Percentiles rank a stretch among this genome's conserved stretches.
phyloP scores from a whole-genome alignment of 176 grass and related monocot species.

The Tillandsia fasciculata region DNA sequence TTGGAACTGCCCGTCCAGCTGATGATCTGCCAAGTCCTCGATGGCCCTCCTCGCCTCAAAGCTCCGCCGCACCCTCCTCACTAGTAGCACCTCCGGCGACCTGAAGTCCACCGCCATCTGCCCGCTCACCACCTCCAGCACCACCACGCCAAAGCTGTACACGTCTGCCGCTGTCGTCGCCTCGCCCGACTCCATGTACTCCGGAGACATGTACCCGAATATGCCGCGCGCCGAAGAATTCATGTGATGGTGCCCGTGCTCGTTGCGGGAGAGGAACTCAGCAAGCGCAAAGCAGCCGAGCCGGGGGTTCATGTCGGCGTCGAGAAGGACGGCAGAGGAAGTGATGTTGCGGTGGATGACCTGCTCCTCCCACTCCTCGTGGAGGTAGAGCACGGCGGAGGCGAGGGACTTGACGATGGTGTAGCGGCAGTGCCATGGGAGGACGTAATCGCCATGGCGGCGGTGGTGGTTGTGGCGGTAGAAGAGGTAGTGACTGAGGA shows the following conservation, averaged over 20 bases:
- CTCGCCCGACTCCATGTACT: constrained; percentile 69
- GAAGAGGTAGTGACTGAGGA: constrained; percentile 61
- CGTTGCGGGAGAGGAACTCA: constrained; percentile 79
- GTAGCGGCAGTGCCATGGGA: constrained; percentile 71
- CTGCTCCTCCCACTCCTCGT: constrained; percentile 95
- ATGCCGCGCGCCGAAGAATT: constrained; percentile 47
- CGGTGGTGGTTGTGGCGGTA: neutral
- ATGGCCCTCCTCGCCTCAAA: constrained; percentile 22
- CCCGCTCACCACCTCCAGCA: constrained; percentile 68
- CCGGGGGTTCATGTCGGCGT: constrained; percentile 55
- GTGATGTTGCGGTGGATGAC: constrained; percentile 94
- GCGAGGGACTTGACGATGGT: constrained; percentile 68
- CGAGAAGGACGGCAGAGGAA: constrained; percentile 68
- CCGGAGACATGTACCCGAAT: constrained; percentile 88
- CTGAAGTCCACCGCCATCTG: constrained; percentile 55
- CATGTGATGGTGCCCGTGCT: constrained; percentile 29
- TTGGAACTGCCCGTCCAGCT: constrained; percentile 35
- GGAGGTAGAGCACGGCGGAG: constrained; percentile 66
- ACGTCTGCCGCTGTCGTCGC: constrained; percentile 73
- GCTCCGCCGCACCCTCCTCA: constrained; percentile 31
- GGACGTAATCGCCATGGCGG: neutral
- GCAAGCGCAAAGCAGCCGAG: constrained; percentile 83
- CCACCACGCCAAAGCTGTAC: constrained; percentile 76
- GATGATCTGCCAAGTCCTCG: constrained; percentile 38
- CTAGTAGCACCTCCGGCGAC: constrained; percentile 58